Evolutionary conservation across 768 basidiomycete species (phyloP).

Genomic region (Trametopsis cervina): DNA sequence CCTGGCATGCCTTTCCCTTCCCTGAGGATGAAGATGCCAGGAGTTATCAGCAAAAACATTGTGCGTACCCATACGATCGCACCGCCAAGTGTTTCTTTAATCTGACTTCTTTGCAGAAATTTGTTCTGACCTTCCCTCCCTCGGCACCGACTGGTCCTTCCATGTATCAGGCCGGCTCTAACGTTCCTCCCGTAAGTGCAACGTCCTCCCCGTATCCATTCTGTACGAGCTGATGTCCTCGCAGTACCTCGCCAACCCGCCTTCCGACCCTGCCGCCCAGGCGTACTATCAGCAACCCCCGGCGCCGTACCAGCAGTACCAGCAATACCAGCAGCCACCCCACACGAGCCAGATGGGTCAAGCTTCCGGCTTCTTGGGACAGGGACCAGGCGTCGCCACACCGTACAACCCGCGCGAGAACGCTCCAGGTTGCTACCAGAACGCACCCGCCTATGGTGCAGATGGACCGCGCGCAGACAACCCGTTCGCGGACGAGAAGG

Average conservation of each 20-base stretch:
- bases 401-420: conserved; percentile 32
- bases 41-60: conserved; percentile 29
- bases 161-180: conserved; percentile 35
- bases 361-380: neutral
- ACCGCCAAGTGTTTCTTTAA: neutral
- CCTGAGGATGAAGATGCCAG: conserved; percentile 37
- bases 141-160: conserved; percentile 19
- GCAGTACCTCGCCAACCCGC: conserved; percentile 33
- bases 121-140: conserved; percentile 34
- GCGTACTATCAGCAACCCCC: conserved; percentile 25
- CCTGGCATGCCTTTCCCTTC: conserved; percentile 24
- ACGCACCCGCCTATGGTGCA: too few relatives aligned
- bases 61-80: conserved; percentile 21
- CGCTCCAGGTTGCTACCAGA: too few relatives aligned
- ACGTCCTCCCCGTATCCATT: neutral
- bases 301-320: neutral
- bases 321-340: conserved; percentile 17
- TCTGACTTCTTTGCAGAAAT: conserved; percentile 23
- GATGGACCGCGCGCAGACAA: conserved; percentile 21
- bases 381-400: conserved; percentile 31
- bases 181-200: conserved; percentile 35
- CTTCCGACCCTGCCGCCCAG: conserved; percentile 24
- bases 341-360: conserved; percentile 1
- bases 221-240: neutral
- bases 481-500: conserved; percentile 10